Evolutionary conservation across 2,329 filamentous ascomycete species (phyloP).

Genomic region (Diaporthe caulivora): DNA sequence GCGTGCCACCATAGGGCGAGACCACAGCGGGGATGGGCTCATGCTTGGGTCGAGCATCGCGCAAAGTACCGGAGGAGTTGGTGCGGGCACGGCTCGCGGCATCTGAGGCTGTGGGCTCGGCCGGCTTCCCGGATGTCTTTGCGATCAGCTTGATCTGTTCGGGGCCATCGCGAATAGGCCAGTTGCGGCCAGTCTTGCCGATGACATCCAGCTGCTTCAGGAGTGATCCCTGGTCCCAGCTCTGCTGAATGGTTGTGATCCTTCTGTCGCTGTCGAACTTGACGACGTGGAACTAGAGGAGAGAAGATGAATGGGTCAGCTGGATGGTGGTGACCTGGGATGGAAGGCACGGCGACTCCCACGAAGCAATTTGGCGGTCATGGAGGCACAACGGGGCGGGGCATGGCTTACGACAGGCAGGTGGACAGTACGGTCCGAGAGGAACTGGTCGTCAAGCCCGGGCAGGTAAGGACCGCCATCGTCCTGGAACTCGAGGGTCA

Average conservation of each 20-base stretch:
- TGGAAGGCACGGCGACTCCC: not conserved
- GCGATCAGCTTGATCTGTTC: constrained; percentile 86
- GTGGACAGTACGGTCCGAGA: constrained; percentile 83
- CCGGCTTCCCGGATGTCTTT: constrained; percentile 55
- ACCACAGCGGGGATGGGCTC: constrained; percentile 65
- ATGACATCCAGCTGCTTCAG: constrained; percentile 96
- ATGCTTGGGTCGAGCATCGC: constrained; percentile 75
- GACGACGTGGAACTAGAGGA: constrained; percentile 83
- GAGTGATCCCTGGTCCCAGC: constrained; percentile 95
- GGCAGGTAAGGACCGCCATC: constrained; percentile 90
- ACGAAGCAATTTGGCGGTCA: constrained; percentile 7
- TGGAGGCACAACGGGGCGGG: not conserved
- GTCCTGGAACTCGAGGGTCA: constrained; percentile 82
- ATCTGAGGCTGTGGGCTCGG: constrained; percentile 48
- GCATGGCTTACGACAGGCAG: constrained; percentile 79
- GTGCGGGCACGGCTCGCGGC: constrained; percentile 60
- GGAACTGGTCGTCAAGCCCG: constrained; percentile 92
- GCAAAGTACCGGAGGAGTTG: constrained; percentile 66
- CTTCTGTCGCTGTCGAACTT: constrained; percentile 81
- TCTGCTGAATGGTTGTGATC: constrained; percentile 88
- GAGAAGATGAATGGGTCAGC: constrained; percentile 9
- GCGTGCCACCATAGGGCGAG: constrained; percentile 71
- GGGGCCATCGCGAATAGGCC: constrained; percentile 90
- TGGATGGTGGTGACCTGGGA: not conserved
- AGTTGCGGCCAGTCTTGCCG: constrained; percentile 88